Conservation (phyloP, 805 yeast genomes). For the Spathaspora arborariae region DNA sequence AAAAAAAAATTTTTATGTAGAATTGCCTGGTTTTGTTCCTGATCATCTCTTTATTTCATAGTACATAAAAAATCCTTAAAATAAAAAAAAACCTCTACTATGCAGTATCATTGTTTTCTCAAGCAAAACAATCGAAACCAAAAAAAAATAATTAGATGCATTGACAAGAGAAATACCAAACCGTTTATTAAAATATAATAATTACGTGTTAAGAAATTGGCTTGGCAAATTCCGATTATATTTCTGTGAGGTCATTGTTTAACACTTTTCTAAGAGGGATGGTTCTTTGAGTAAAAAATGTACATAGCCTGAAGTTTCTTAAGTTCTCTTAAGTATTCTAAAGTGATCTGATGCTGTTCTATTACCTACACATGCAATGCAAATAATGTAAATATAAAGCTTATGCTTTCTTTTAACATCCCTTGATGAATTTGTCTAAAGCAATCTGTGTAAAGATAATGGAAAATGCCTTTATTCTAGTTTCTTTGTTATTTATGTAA, state of each 20-base stretch:
- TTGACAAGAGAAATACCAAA: background rate
- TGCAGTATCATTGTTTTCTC: background rate
- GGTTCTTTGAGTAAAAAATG: background rate
- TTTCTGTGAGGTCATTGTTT: too few relatives aligned
- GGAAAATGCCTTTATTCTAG: background rate
- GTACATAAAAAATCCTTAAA: background rate
- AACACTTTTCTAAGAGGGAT: background rate
- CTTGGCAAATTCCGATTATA: too few relatives aligned
- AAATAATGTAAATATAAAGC: too few relatives aligned
- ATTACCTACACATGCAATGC: too few relatives aligned
- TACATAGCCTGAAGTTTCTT: too few relatives aligned
- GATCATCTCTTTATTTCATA: background rate
- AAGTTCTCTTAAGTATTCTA: too few relatives aligned
- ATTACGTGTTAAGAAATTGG: background rate
- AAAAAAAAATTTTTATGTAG: background rate
- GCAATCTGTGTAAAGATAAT: background rate
- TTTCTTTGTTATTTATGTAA: background rate
- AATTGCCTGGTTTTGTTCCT: background rate
- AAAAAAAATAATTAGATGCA: background rate
- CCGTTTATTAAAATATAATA: background rate
- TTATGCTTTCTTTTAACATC: too few relatives aligned
- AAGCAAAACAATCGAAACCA: background rate
- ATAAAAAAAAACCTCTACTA: too few relatives aligned
- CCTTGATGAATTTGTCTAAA: too few relatives aligned
- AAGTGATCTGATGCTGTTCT: too few relatives aligned